Evolutionary conservation across 371 early-diverging fungal genomes (phyloP), one percentile per base, ranked within the genome.

Genomic region (Mucor irregularis): DNA sequence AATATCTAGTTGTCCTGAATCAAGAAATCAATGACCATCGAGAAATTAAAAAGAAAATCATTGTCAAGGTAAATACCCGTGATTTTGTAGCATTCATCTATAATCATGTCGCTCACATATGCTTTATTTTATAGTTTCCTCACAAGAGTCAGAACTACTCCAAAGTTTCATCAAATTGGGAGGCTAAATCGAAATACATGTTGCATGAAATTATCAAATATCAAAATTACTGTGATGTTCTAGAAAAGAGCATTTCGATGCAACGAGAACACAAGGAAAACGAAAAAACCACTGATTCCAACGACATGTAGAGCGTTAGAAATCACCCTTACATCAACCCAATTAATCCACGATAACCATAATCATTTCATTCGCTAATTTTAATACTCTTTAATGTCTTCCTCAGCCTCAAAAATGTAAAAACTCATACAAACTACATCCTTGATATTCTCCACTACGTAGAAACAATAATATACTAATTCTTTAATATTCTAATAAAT

Each of bases 181-280:
- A 90, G 65, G 73, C 85, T 30, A 93, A 90, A 67, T 85, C 91
- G 11, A 86, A 89, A 55, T 90, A 91, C 64, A 68, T 95, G 53
- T 69, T 93, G 53, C 84, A 88, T 63, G 94, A 95, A 70, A 86
- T 91, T 57, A 89, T 93, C 63, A 92, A 93, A 61, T 94, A 94
- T 59, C 85, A 90, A 67, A 90, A 90, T 57, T 95, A 95, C 54
- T 84, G 85, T 22, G 87, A 91, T 58, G 79, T 75, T 2, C 67
- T 92, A 45, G 85, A 91, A 60, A 82, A 85, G 19, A 82, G 88
- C n/a, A 58, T 90, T 10, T 8, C 37, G 19, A 46, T 37, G 22
- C 46, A 37, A 13, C 42, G 42, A 6, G 9, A 42, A 30, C 39
- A 57, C 21, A 11, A 35, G 17, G 52, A 52, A 31, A 19, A 38